Base-by-base conservation (phyloP, 208 protist species). In the Acanthamoeba lenticulata region DNA sequence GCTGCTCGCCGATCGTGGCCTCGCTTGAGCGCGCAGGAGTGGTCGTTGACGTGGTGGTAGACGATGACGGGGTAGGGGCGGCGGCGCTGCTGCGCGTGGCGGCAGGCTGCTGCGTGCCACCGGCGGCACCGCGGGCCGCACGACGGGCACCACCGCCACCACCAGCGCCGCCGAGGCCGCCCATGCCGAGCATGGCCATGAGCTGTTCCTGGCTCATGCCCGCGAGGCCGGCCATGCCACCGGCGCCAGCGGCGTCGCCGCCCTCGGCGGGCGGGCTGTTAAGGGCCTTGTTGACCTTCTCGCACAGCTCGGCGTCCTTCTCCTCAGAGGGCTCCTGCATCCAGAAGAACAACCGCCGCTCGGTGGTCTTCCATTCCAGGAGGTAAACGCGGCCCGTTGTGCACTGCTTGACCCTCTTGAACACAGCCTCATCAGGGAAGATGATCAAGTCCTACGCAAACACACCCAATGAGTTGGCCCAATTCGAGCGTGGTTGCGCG, bases 321-420 rank as follows among this genome's bases (percentile, higher is more conserved):
- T 95, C 93, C 32, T 95, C 93, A n/a, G 83, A 79, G 0, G 93
- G 93, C 49, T 95, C 93, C 27, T 97, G 96, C 94, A 97, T 96
- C 96, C 96, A 97, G 92, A 96, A 97, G 77, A 97, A 97, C 45
- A 96, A 38, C 24, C 94, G 42, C 21, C 92, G 55, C 1, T 60
- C 79, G 81, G 95, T 79, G 45, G 17, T 36, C n/a, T 94, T 83
- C 55, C 97, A 97, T 27, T 94, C 62, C 45, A 97, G 81, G 38
- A 96, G 65, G 77, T 85, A 97, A 4, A 97, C 96, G 9, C 96
- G 69, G 36, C 96, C 95, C 1, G 95, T 96, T 29, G 94, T 97
- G 77, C 91, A 94, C 45, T 97, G 62, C 45, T 60, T 65, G 0
- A 97, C 95, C 27, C 86, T 74, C 81, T 93, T 93, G 49, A 95